These are phyloP conservation scores for Lecanoromycetidae sp. DNA, from an alignment of 2,329 filamentous ascomycete genomes.

Conservation along the genomic window DNA sequence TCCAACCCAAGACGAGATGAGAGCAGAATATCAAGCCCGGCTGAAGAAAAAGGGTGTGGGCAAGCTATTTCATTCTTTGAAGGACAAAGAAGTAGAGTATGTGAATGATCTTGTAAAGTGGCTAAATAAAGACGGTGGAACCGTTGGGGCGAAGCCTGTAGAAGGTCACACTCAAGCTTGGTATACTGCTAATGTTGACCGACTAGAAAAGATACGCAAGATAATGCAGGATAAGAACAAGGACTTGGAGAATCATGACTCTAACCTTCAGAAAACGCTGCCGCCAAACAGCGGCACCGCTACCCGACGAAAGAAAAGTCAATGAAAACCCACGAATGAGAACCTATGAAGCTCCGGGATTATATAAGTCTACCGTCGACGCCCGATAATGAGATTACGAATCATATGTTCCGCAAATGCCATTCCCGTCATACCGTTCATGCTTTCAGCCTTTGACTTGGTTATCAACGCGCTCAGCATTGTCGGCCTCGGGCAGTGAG, in stretches of 20 bases:
- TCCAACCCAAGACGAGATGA: slow-evolving; percentile 33
- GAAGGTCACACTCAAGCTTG: slow-evolving; percentile 26
- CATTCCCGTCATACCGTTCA: too few relatives aligned
- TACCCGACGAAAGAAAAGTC: too few relatives aligned
- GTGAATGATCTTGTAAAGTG: slow-evolving; percentile 26
- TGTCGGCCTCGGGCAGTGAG: too few relatives aligned
- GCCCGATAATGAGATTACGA: too few relatives aligned
- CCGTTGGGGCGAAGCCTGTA: slow-evolving; percentile 19
- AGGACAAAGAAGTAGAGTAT: slow-evolving; percentile 26
- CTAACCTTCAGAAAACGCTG: background rate
- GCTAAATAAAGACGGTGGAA: slow-evolving; percentile 24
- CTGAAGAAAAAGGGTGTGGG: slow-evolving; percentile 24
- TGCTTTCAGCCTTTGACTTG: too few relatives aligned
- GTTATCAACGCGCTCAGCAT: too few relatives aligned
- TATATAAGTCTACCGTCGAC: too few relatives aligned
- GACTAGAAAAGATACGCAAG: background rate
- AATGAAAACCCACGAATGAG: too few relatives aligned
- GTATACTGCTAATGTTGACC: slow-evolving; percentile 11
- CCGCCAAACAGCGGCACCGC: too few relatives aligned
- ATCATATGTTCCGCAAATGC: too few relatives aligned
- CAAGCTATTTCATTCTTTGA: slow-evolving; percentile 29
- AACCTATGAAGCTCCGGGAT: too few relatives aligned
- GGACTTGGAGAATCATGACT: background rate
- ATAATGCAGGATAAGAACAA: background rate
- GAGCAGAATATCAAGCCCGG: slow-evolving; percentile 23